A percentile compares a stretch with the other conserved stretches of the same genome.
These are phyloP conservation scores for Paraglomus occultum DNA, from an alignment of 192 early-diverging fungal genomes.

Conservation along the genomic window DNA sequence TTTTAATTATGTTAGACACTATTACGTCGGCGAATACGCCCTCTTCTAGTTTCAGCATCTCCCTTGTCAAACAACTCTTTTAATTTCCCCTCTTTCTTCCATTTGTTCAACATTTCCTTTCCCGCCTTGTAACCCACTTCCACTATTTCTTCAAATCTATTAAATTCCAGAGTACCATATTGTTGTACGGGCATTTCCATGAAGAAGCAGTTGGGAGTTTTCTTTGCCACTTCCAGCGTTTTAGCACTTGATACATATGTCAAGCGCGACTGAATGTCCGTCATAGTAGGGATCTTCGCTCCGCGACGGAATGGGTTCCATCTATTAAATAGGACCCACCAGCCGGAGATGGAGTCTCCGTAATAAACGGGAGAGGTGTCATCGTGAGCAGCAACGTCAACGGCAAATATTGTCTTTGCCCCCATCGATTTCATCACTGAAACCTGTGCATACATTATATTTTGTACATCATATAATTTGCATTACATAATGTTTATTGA, in stretches of 20 bases:
- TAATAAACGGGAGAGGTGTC: conserved; percentile 91
- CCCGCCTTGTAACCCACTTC: conserved; percentile 85
- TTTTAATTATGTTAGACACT: conserved; percentile 8
- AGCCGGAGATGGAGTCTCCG: conserved; percentile 91
- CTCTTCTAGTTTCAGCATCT: conserved; percentile 25
- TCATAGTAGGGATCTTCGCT: conserved; percentile 80
- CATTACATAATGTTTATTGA: conserved; percentile 22
- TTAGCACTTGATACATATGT: conserved; percentile 91
- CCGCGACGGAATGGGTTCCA: conserved; percentile 73
- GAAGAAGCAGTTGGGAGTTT: conserved; percentile 76
- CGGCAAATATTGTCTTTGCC: conserved; percentile 88
- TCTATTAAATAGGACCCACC: conserved; percentile 80
- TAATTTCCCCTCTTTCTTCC: conserved; percentile 69
- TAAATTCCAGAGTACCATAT: conserved; percentile 90
- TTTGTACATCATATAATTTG: conserved; percentile 16
- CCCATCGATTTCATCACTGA: conserved; percentile 69
- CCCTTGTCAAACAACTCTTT: conserved; percentile 34
- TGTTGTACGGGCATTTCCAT: conserved; percentile 83
- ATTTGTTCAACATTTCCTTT: conserved; percentile 71
- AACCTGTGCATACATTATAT: conserved; percentile 12
- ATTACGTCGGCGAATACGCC: conserved; percentile 32
- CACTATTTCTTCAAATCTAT: conserved; percentile 84
- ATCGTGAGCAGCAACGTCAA: conserved; percentile 91
- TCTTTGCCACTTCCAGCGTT: conserved; percentile 88
- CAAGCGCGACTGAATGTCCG: conserved; percentile 92